phyloP scores from a whole-genome alignment of 129 eudicot species.

The Daucus carota region DNA sequence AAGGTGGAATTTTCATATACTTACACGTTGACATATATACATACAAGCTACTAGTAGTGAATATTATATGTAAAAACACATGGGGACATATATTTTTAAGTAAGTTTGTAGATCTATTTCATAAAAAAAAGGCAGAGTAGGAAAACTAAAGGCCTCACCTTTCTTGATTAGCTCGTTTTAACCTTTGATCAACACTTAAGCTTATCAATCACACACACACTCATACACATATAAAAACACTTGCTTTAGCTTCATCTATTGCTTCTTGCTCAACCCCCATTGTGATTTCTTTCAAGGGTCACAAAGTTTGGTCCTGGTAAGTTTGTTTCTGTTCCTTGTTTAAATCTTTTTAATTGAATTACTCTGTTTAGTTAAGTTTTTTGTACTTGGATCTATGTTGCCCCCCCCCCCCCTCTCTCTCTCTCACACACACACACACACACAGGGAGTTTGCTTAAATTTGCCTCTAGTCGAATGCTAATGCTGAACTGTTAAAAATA shows the following conservation, averaged over 20 bases:
- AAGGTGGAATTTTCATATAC: neutral
- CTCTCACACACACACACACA: no score
- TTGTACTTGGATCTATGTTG: neutral
- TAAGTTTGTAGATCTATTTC: neutral
- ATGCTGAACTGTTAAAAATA: neutral
- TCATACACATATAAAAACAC: neutral
- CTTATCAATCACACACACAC: neutral
- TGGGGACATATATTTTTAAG: neutral
- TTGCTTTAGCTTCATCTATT: neutral
- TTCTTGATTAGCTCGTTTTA: neutral
- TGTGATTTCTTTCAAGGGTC: conserved; percentile 3
- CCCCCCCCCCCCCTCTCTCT: no score
- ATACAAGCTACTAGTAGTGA: neutral
- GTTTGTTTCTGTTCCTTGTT: neutral
- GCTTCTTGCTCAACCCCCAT: neutral
- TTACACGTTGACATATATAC: neutral
- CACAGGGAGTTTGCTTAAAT: no score
- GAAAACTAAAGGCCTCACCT: neutral
- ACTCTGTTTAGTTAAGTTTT: neutral
- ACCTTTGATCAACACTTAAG: neutral
- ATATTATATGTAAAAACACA: neutral
- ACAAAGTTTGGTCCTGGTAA: neutral
- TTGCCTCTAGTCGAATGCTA: neutral
- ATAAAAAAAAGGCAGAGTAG: neutral
- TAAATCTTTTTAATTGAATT: neutral